phyloP scores from a whole-genome alignment of 2,329 filamentous ascomycete species.

The Plectosphaerella sp. region DNA sequence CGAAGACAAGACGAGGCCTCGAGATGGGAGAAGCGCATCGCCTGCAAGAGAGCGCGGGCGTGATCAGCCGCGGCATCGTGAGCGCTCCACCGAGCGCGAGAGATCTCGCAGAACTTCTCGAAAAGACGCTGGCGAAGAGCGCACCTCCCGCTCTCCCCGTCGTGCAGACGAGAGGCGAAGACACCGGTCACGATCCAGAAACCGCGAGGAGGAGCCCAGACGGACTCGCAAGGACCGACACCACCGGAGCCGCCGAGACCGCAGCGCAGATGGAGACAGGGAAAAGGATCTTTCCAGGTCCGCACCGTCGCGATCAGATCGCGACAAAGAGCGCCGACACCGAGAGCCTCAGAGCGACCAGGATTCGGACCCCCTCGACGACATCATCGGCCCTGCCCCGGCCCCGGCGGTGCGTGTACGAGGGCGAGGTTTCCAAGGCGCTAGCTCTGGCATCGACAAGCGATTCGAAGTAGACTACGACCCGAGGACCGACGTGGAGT shows the following conservation, averaged over 20 bases:
- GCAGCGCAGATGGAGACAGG: background rate
- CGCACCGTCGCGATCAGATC: background rate
- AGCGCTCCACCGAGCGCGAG: too few relatives aligned
- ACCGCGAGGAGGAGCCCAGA: too few relatives aligned
- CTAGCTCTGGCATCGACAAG: conserved; percentile 66
- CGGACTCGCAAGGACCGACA: background rate
- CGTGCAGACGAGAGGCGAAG: too few relatives aligned
- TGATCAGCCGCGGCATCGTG: too few relatives aligned
- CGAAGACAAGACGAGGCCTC: conserved; percentile 1
- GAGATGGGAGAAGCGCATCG: conserved; percentile 1
- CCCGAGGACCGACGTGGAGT: conserved; percentile 50
- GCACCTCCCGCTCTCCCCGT: too few relatives aligned
- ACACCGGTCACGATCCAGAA: too few relatives aligned
- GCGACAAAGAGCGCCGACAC: background rate
- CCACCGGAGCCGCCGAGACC: background rate
- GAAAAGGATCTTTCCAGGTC: background rate
- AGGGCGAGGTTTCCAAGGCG: conserved; percentile 64
- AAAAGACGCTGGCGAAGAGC: background rate
- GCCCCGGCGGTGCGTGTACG: conserved; percentile 50
- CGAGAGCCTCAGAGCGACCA: conserved; percentile 12
- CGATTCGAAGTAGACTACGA: conserved; percentile 70
- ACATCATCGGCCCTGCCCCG: conserved; percentile 71
- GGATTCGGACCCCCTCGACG: conserved; percentile 70
- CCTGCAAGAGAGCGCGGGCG: background rate
- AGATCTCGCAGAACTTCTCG: too few relatives aligned